Evolutionary conservation across 2,329 filamentous ascomycete species (phyloP), one percentile per base, ranked within the genome.

Genomic region (Colletotrichum orchidophilum): DNA sequence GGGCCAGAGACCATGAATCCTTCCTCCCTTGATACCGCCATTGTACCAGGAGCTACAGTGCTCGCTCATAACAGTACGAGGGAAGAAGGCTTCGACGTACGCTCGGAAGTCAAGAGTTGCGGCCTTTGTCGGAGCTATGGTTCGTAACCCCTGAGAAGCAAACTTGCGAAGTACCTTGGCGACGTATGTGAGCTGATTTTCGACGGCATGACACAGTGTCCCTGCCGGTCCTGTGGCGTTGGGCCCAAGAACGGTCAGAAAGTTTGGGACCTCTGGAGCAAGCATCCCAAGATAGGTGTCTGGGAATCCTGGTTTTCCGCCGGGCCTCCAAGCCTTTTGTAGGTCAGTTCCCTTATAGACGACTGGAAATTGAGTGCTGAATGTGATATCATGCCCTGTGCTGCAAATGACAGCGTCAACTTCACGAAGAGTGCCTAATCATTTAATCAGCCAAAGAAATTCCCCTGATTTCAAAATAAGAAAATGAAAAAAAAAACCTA

Each of bases 1-100:
- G 0, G 92, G 92, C 88, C 92, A 94, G 6, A 92, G 77, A 0
- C 91, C 92, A 72, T 93, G 90, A 24, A 94, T 90, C 3, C 90
- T 82, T 0, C 84, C 87, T 0, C 91, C 91, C 0, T 90, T 87
- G 7, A 81, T 81, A 0, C 89, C 89, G 12, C 91, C 89, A 70
- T 94, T 94, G 71, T 92, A 92, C 92, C 92, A 94, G 0, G 89
- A 92, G 49, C 87, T 90, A 77, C 92, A 94, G 39, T 46, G 18
- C 63, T 91, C 88, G 0, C 85, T 84, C 65, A 91, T 79, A 1
- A 90, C 87, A 0, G 87, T 90, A 21, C 79, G 84, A 0, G 80
- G 78, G 74, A 89, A 90, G 76, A 88, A 90, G 0, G 85, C 84
- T 73, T 90, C 86, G 24, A 82, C 84, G 78, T 90, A 92, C 60